Base-by-base conservation (phyloP, 441 rosid genomes). In the Mallotus repandus region DNA sequence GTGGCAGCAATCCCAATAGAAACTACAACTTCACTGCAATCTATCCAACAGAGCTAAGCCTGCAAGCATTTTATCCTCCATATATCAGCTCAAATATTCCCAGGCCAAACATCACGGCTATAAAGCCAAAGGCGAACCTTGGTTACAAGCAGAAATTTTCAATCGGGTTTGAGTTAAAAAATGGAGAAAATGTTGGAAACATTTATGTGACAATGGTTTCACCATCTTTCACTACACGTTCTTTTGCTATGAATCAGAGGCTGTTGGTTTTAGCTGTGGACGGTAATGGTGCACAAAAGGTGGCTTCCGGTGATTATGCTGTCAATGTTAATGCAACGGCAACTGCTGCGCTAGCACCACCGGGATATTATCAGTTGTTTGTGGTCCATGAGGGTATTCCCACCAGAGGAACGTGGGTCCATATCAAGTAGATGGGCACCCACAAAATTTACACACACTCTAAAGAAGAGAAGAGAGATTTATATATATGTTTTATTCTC, bases 1-100 rank as follows among this genome's bases (percentile, higher is more conserved):
- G 95, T n/a, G 98, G 98, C 43, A 89, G 97, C 81, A 94, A 94
- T 76, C 97, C 97, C 7, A 89, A 94, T 72, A 65, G 72, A 15
- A 83, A 63, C 69, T 90, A 94, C 80, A 84, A 86, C 71, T 92
- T 89, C 85, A 90, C 86, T 29, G 88, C 88, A 45, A 77, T 83
- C 18, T 92, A 83, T 68, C 95, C 97, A 13, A 92, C 97, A 16
- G 95, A 92, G 25, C 78, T 94, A 52, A 89, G 96, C 70, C 84
- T 92, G 32, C 92, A 92, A 83, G 92, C 93, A 1, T 90, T 86
- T 79, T 75, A 76, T 74, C 98, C 97, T 35, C 89, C 83, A 12
- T 94, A 92, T 79, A 75, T 94, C 32, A 75, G 79, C 35, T 71
- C 86, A 25, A 73, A 84, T 18, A 72, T 81, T 9, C 67, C 78